These are phyloP conservation scores for Botrytis tulipae DNA, from an alignment of 2,329 filamentous ascomycete species.

Conservation along the genomic window DNA sequence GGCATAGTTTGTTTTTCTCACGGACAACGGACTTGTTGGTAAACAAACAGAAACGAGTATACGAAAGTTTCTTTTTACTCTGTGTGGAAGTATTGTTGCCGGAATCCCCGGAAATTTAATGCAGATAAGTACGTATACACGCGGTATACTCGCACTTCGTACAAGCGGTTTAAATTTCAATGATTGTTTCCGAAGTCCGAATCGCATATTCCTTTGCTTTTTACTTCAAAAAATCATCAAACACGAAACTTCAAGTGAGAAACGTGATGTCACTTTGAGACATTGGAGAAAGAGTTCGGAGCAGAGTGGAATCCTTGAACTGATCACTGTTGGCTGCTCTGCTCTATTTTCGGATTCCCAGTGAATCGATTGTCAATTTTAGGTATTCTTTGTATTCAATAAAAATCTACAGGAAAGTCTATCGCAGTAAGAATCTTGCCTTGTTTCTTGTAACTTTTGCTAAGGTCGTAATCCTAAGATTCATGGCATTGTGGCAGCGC, in stretches of 20 bases:
- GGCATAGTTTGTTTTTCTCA: background rate
- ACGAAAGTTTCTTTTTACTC: background rate
- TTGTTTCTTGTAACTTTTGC: background rate
- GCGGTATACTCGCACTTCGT: background rate
- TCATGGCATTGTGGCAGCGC: background rate
- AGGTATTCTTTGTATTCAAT: background rate
- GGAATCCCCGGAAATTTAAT: background rate
- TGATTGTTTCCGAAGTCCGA: background rate
- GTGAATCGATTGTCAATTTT: background rate
- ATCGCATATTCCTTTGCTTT: background rate
- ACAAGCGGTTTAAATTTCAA: background rate
- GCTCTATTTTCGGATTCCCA: background rate
- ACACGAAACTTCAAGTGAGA: background rate
- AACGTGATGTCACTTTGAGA: slow-evolving; percentile 2
- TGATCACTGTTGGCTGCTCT: background rate
- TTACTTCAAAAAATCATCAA: background rate
- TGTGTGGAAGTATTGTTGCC: background rate
- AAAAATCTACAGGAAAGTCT: background rate
- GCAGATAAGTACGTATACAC: background rate
- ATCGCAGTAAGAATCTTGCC: background rate
- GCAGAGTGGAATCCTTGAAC: background rate
- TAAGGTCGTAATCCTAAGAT: background rate
- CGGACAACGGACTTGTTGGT: background rate
- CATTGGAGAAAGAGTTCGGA: background rate
- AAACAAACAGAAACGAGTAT: background rate